A percentile compares a stretch with the other conserved stretches of the same genome.
phyloP scores from a whole-genome alignment of 192 early-diverging fungal species.

The Coemansia reversa region DNA sequence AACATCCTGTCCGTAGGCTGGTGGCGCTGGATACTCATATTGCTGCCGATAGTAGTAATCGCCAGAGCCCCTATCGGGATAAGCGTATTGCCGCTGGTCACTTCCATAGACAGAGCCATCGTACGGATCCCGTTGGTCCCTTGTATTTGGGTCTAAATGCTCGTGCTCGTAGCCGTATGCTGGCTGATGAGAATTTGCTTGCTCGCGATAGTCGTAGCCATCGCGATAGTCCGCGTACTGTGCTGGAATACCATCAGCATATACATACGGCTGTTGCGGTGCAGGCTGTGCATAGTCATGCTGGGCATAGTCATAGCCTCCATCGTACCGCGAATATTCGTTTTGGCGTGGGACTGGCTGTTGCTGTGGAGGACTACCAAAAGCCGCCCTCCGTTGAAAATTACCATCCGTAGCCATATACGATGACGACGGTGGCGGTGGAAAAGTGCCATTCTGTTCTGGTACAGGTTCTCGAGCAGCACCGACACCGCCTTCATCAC shows the following conservation, averaged over 20 bases:
- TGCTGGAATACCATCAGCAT: conserved; percentile 11
- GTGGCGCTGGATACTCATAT: conserved; percentile 5
- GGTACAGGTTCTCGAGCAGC: conserved; percentile 12
- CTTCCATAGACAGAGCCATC: conserved; percentile 25
- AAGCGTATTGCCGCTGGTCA: conserved; percentile 9
- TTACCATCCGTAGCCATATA: conserved; percentile 14
- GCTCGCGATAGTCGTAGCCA: conserved; percentile 29
- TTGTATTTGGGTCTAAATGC: conserved; percentile 3
- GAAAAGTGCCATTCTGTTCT: conserved; percentile 22
- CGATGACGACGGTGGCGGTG: conserved; percentile 6
- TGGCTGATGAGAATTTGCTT: conserved; percentile 15
- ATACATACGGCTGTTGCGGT: conserved; percentile 20
- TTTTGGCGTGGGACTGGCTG: not conserved
- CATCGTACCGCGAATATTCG: conserved; percentile 35
- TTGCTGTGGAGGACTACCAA: conserved; percentile 12
- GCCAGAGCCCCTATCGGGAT: conserved; percentile 11
- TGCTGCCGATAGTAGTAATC: conserved; percentile 36
- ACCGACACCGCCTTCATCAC: conserved; percentile 19
- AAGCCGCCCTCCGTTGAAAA: conserved; percentile 21
- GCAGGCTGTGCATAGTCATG: conserved; percentile 22
- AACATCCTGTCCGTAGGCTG: not conserved
- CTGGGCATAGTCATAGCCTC: conserved; percentile 20
- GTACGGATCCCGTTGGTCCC: conserved; percentile 6
- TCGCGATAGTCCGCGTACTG: conserved; percentile 41
- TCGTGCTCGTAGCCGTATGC: conserved; percentile 34